A percentile compares a stretch with the other conserved stretches of the same genome.
Conservation (phyloP, 257 asterid genomes). For the Ilex aquifolium region DNA sequence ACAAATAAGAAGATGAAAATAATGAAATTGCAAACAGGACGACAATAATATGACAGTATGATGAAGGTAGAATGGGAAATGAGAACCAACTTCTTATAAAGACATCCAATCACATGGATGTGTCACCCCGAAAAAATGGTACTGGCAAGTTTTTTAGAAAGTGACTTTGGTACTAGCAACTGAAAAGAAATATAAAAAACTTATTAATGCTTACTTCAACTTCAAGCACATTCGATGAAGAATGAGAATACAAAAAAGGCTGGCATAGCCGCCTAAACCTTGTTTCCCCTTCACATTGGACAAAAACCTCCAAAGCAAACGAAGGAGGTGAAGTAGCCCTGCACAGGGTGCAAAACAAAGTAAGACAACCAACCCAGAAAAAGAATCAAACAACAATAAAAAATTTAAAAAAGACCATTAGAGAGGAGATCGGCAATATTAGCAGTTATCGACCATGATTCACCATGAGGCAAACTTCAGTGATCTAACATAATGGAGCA, state of each 20-base stretch:
- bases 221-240: slow-evolving; percentile 91
- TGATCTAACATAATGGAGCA: no score
- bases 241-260: slow-evolving; percentile 89
- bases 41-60: not conserved
- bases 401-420: not conserved
- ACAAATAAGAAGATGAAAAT: no score
- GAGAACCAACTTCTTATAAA: not conserved
- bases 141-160: not conserved
- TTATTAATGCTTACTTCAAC: slow-evolving; percentile 58
- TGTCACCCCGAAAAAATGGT: not conserved
- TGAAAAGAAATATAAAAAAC: not conserved
- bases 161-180: not conserved
- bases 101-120: not conserved
- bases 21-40: not conserved
- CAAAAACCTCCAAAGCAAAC: slow-evolving; percentile 83
- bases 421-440: no score
- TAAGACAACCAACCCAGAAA: slow-evolving; percentile 5
- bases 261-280: slow-evolving; percentile 88
- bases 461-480: no score
- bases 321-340: slow-evolving; percentile 96
- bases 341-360: slow-evolving; percentile 18
- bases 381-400: not conserved
- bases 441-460: no score
- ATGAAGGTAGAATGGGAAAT: not conserved
- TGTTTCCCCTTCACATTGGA: slow-evolving; percentile 92